Evolutionary conservation across 139 green algal genomes (phyloP).

Genomic region (Ettlia oleoabundans): DNA sequence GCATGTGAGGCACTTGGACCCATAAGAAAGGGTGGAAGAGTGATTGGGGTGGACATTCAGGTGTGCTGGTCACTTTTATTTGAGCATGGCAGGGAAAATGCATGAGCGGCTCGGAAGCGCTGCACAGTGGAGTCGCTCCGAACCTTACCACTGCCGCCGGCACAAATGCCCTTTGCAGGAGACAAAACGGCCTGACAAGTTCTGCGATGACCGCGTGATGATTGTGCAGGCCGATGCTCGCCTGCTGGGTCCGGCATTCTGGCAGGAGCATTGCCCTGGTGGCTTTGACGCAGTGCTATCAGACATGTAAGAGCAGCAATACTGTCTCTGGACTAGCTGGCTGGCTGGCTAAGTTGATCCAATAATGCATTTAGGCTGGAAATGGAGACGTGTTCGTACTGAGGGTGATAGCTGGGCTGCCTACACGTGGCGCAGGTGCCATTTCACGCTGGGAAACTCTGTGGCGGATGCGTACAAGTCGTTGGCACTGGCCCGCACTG

Average conservation of each 20-base stretch:
- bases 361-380: no score
- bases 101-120: neutral
- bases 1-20: slow-evolving; percentile 81
- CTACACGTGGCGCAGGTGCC: slow-evolving; percentile 72
- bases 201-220: slow-evolving; percentile 71
- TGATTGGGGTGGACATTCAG: slow-evolving; percentile 83
- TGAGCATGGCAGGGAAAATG: neutral
- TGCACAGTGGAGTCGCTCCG: no score
- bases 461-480: slow-evolving; percentile 75
- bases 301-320: slow-evolving; percentile 18
- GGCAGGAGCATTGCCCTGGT: slow-evolving; percentile 48
- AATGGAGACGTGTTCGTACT: neutral
- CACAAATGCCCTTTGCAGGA: slow-evolving; percentile 43
- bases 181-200: slow-evolving; percentile 54
- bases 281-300: slow-evolving; percentile 41
- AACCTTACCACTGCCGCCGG: no score
- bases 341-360: neutral
- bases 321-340: neutral
- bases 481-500: slow-evolving; percentile 76
- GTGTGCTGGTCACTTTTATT: neutral
- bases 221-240: slow-evolving; percentile 70
- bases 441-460: slow-evolving; percentile 67
- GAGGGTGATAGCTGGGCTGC: neutral
- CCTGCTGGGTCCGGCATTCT: slow-evolving; percentile 57
- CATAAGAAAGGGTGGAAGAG: slow-evolving; percentile 56